Evolutionary conservation across 1,139 yeast species (phyloP).

Genomic region (Yamadazyma trypodendri): DNA sequence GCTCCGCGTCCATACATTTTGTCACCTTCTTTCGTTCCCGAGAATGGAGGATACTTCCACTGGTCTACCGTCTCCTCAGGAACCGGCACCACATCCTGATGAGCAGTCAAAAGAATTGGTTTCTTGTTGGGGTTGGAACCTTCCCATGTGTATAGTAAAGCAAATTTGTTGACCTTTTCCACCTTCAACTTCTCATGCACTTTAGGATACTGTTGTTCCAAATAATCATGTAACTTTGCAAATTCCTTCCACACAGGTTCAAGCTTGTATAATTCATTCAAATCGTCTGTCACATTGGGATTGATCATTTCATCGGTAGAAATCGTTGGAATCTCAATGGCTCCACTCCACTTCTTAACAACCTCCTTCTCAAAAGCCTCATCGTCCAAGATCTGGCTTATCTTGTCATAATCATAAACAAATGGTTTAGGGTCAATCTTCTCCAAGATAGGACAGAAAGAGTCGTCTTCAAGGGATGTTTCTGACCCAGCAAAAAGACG

Average conservation of each 20-base stretch:
- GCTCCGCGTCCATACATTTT: constrained; percentile 47
- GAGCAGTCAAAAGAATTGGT: constrained; percentile 48
- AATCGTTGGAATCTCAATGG: constrained; percentile 65
- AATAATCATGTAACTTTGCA: constrained; percentile 27
- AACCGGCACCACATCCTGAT: constrained; percentile 54
- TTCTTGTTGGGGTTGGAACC: constrained; percentile 28
- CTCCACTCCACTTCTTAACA: constrained; percentile 46
- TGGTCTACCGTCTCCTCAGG: constrained; percentile 36
- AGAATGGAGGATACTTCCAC: constrained; percentile 48
- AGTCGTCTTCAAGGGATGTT: constrained; percentile 14
- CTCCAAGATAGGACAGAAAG: constrained; percentile 35
- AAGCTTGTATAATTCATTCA: constrained; percentile 24
- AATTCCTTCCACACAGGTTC: constrained; percentile 33
- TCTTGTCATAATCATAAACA: constrained; percentile 21
- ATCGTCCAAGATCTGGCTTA: constrained; percentile 34
- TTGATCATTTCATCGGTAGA: constrained; percentile 53
- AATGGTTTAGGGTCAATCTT: constrained; percentile 29
- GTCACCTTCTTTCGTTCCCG: constrained; percentile 43
- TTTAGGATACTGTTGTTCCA: constrained; percentile 31
- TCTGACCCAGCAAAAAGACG: background rate
- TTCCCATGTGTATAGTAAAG: constrained; percentile 39
- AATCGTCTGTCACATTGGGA: constrained; percentile 22
- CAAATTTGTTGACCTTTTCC: constrained; percentile 34
- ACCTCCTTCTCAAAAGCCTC: constrained; percentile 39
- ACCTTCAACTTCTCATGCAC: constrained; percentile 29